A percentile compares a stretch with the other conserved stretches of the same genome.
Evolutionary conservation across 768 basidiomycete genomes (phyloP).

Genomic region (Trametes maxima): DNA sequence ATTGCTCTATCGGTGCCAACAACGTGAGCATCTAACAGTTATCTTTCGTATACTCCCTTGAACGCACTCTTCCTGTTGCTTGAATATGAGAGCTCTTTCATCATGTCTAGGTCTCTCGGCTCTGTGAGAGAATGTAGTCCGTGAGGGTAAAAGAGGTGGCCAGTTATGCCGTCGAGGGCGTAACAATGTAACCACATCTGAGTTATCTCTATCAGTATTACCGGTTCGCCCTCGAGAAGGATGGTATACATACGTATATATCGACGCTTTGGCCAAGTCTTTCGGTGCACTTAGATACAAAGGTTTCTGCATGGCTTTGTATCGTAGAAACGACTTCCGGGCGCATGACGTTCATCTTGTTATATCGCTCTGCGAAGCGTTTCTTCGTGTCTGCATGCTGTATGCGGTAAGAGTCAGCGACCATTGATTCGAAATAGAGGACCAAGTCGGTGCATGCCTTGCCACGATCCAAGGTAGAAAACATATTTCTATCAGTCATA

Average conservation of each 20-base stretch:
- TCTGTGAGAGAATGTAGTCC: conserved; percentile 20
- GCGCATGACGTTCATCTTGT: conserved; percentile 22
- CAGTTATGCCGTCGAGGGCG: conserved; percentile 24
- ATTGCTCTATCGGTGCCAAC: conserved; percentile 13
- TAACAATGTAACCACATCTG: conserved; percentile 25
- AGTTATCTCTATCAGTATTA: not conserved
- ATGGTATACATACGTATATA: conserved; percentile 17
- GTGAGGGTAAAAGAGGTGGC: conserved; percentile 26
- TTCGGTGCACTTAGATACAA: conserved; percentile 18
- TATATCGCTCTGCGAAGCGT: conserved; percentile 26
- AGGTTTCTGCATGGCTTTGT: conserved; percentile 21
- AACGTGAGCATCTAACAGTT: not conserved
- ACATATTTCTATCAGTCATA: conserved; percentile 21
- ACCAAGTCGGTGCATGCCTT: not conserved
- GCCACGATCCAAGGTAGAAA: conserved; percentile 19
- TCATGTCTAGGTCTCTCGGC: conserved; percentile 12
- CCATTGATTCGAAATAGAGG: not conserved
- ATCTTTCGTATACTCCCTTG: no score
- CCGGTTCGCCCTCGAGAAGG: not conserved
- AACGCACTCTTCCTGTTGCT: conserved; percentile 11
- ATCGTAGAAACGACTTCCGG: conserved; percentile 20
- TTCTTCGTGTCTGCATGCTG: conserved; percentile 25
- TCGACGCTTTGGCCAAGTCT: conserved; percentile 15
- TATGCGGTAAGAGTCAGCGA: not conserved
- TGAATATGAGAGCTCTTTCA: conserved; percentile 24